Base-by-base conservation (phyloP, 495 filamentous ascomycete genomes). In the Aspergillus incahuasiensis region DNA sequence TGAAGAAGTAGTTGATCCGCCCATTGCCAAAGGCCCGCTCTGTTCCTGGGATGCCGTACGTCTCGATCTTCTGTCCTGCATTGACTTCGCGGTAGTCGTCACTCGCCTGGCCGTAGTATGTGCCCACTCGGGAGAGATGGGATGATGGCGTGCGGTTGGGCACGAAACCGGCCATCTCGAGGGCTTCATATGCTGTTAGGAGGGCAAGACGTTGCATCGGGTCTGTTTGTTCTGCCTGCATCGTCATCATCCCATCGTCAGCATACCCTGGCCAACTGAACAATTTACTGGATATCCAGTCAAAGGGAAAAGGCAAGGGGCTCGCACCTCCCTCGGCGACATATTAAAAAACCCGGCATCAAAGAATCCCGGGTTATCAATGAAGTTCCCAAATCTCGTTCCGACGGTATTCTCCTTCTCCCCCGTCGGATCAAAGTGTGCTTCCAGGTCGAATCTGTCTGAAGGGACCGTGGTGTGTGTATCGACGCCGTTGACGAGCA, bases 1-100 rank as follows among this genome's bases (percentile, higher is more conserved):
- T 85, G 60, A 91, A 87, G 63, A 83, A 82, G 63, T 83, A 83
- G 51, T 77, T 79, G 79, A 87, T 61, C 82, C 71, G 74, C 1
- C 64, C 45, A 11, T 35, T 35, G 9, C 43, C 69, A 59, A 73
- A 73, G 0, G 65, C 67, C 13, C 70, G 59, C 7, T 38, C n/a
- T 3, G 56, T 60, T 9, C 68, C 70, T 9, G 65, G 49, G 6
- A 72, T 52, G n/a, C 22, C 55, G 39, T 70, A 70, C 13, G 62
- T 64, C 18, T 50, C 59, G 28, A 68, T 62, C 7, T 67, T 53
- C 50, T 68, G 67, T 0, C 28, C 47, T n/a, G 49, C 46, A 41
- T 70, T 70, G 9, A 65, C 34, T 16, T 68, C 67, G 2, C 65
- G 63, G 13, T 56, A 72, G 51, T 72, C 69, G 39, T 72, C 69